phyloP scores from a whole-genome alignment of 768 basidiomycete genomes.

The Macrocybe gigantea region DNA sequence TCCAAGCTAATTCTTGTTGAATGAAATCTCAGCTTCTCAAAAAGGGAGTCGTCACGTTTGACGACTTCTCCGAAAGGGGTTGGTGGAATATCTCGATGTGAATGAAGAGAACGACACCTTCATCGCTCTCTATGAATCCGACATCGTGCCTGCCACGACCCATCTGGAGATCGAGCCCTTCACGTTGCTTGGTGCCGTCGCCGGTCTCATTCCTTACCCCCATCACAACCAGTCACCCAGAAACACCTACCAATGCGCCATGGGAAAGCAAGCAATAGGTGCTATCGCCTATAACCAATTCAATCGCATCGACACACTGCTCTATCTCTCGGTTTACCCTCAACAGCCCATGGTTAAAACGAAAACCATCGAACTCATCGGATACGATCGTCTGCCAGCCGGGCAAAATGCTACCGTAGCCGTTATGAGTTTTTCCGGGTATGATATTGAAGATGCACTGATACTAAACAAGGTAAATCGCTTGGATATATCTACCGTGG shows the following conservation, averaged over 20 bases:
- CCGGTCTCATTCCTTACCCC: constrained; percentile 97
- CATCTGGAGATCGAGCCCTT: constrained; percentile 99
- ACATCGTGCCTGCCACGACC: constrained; percentile 78
- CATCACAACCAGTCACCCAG: constrained; percentile 99
- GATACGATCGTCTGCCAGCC: constrained; percentile 94
- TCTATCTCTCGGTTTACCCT: constrained; percentile 97
- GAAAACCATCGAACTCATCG: constrained; percentile 94
- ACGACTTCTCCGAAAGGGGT: constrained; percentile 89
- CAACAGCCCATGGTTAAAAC: constrained; percentile 99
- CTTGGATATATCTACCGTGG: background rate
- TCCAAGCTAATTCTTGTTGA: background rate
- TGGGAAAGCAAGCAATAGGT: constrained; percentile 99
- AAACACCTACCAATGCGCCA: constrained; percentile 99
- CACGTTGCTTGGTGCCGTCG: constrained; percentile 94
- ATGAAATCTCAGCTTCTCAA: constrained; percentile 63
- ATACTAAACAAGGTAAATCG: constrained; percentile 81
- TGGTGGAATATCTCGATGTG: constrained; percentile 97
- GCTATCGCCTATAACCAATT: constrained; percentile 98
- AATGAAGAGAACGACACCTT: constrained; percentile 99
- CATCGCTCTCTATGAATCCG: constrained; percentile 89
- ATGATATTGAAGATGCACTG: constrained; percentile 98
- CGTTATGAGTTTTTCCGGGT: constrained; percentile 98
- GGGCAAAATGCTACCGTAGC: constrained; percentile 98
- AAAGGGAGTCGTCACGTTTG: constrained; percentile 73
- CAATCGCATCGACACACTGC: constrained; percentile 93